These are phyloP conservation scores for Pythium insidiosum DNA, from an alignment of 352 stramenopile genomes.

Conservation along the genomic window DNA sequence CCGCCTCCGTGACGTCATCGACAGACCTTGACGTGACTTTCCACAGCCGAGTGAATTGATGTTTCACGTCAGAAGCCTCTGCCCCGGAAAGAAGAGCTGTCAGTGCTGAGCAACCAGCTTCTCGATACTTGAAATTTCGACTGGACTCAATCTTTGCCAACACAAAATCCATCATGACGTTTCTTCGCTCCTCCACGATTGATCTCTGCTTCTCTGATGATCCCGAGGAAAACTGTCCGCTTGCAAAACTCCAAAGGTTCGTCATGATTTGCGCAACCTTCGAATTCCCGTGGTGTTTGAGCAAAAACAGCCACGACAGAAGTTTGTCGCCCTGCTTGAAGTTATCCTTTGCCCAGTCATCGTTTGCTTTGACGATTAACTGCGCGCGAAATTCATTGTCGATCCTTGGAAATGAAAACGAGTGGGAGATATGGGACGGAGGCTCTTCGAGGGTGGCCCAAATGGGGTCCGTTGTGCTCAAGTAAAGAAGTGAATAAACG, in stretches of 20 bases:
- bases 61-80: conserved; percentile 29
- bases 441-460: conserved; percentile 29
- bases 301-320: conserved; percentile 62
- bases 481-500: conserved; percentile 76
- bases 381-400: conserved; percentile 34
- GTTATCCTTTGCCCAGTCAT: conserved; percentile 40
- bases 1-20: conserved; percentile 71
- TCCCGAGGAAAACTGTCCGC: conserved; percentile 18
- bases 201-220: conserved; percentile 34
- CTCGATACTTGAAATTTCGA: conserved; percentile 77
- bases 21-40: conserved; percentile 57
- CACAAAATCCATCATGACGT: conserved; percentile 44
- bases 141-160: conserved; percentile 48
- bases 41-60: conserved; percentile 56
- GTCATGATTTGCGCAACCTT: conserved; percentile 58
- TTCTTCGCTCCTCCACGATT: conserved; percentile 43
- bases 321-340: conserved; percentile 50
- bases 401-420: conserved; percentile 37
- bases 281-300: conserved; percentile 68
- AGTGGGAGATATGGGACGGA: not conserved
- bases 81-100: conserved; percentile 59
- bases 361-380: conserved; percentile 49
- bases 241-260: conserved; percentile 62
- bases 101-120: conserved; percentile 54
- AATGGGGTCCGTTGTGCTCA: conserved; percentile 69